Base-by-base conservation (phyloP, 1,284 basidiomycete genomes). In the Tilletia caries region DNA sequence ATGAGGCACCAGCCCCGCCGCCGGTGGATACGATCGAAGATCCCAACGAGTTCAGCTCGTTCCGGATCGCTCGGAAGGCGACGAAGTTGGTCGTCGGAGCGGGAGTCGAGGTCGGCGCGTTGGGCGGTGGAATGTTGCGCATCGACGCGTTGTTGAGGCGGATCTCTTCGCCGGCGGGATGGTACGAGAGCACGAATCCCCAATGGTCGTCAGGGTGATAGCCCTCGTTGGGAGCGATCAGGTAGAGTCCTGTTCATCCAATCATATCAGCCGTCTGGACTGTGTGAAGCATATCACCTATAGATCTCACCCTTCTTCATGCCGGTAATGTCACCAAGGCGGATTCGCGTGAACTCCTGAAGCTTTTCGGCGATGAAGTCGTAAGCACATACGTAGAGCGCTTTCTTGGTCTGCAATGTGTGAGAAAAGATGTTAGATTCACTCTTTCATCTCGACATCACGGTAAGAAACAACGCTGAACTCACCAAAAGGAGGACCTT, bases 301-400 rank as follows among this genome's bases (percentile, higher is more conserved):
- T 1, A 4, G 37, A 50, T 25, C 52, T 62, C 48, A 70, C 94
- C 94, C 88, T 92, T 91, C 67, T 88, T 88, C 25, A 98, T 89
- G n/a, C 86, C 85, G n/a, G 88, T 86, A 75, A 98, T 89, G 80
- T 92, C 91, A 66, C 88, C 89, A 44, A 96, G 87, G 2, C 92
- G 93, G 66, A 98, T 89, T 50, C 93, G 89, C 74, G 78, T 76
- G 60, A 81, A 84, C 64, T 82, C 76, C 60, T 74, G 71, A 23
- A 82, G 75, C 75, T 82, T 74, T 27, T 71, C 67, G 37, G 33
- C 66, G 10, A 91, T 94, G 85, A 92, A 95, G 76, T 90, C 86
- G 80, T 76, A 92, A 90, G 67, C 75, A 67, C 77, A 79, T 15
- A 91, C 87, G 81, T 91, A 91, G 18, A 91, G 80, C 3, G 90